Evolutionary conservation across 2,329 filamentous ascomycete genomes (phyloP).

Genomic region (Penicillium psychrosexuale): DNA sequence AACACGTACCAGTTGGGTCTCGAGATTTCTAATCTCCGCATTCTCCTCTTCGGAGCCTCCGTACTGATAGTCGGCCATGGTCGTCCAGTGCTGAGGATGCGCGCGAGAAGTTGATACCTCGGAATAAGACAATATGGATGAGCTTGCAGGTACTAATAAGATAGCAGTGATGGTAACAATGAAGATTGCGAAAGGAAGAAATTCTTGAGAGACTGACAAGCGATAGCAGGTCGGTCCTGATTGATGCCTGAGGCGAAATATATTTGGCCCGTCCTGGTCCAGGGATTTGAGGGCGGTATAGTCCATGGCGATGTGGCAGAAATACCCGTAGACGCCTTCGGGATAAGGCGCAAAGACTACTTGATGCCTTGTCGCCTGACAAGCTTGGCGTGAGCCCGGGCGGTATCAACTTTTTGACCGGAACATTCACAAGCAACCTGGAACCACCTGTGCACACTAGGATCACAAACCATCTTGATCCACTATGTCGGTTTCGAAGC

Average conservation of each 20-base stretch:
- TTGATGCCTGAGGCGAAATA: slow-evolving; percentile 3
- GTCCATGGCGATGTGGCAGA: not conserved
- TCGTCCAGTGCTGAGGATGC: slow-evolving; percentile 16
- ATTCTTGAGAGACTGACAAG: slow-evolving; percentile 5
- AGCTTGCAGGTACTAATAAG: slow-evolving; percentile 5
- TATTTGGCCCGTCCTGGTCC: not conserved
- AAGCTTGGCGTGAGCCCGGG: slow-evolving; percentile 1
- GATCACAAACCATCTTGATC: slow-evolving; percentile 11
- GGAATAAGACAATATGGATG: not conserved
- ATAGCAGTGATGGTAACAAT: slow-evolving; percentile 13
- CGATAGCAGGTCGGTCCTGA: not conserved
- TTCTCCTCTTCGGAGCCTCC: slow-evolving; percentile 77
- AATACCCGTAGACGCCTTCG: not conserved
- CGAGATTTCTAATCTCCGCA: slow-evolving; percentile 74
- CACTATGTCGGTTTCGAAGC: slow-evolving; percentile 22
- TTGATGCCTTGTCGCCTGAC: not conserved
- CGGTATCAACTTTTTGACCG: slow-evolving; percentile 10
- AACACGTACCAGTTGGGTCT: slow-evolving; percentile 68
- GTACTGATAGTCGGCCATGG: slow-evolving; percentile 71
- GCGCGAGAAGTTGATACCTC: not conserved
- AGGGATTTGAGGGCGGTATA: not conserved
- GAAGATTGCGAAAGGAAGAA: slow-evolving; percentile 4
- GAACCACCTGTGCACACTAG: not conserved
- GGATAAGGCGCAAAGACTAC: not conserved
- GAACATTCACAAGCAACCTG: not conserved